A percentile compares a stretch with the other conserved stretches of the same genome.
phyloP scores from a whole-genome alignment of 768 basidiomycete genomes.

The Lactarius hengduanensis region DNA sequence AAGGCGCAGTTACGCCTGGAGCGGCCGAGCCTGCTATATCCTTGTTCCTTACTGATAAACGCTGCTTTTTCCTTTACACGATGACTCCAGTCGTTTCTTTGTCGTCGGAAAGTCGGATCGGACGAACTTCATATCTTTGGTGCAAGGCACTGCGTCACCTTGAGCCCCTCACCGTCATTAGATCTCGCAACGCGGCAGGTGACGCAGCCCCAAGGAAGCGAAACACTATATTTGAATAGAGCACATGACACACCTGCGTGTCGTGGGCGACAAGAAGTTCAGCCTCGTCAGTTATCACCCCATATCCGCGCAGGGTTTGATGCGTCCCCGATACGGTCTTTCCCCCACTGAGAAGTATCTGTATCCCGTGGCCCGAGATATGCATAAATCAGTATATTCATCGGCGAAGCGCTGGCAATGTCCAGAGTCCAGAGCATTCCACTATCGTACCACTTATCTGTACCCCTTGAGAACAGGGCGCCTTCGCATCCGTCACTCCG shows the following conservation, averaged over 20 bases:
- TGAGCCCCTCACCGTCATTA: constrained; percentile 3
- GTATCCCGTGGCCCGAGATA: constrained; percentile 4
- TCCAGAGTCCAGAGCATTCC: constrained; percentile 22
- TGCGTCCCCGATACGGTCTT: constrained; percentile 20
- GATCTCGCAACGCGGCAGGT: constrained; percentile 4
- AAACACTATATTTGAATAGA: constrained; percentile 8
- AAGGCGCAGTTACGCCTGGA: not conserved
- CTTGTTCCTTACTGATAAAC: not conserved
- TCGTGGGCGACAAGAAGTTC: constrained; percentile 10
- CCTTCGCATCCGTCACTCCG: constrained; percentile 20
- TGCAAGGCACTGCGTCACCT: constrained; percentile 13
- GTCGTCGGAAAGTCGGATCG: not conserved
- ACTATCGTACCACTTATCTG: constrained; percentile 23
- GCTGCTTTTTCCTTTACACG: not conserved
- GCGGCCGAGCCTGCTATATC: constrained; percentile 2
- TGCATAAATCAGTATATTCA: constrained; percentile 13
- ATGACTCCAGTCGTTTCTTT: not conserved
- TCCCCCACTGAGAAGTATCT: constrained; percentile 11
- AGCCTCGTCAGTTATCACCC: constrained; percentile 12
- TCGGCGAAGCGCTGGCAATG: constrained; percentile 25
- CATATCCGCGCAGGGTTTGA: constrained; percentile 9
- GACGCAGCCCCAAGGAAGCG: constrained; percentile 14
- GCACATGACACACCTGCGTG: constrained; percentile 12
- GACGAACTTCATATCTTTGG: not conserved
- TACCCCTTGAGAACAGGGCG: constrained; percentile 19